Percentiles rank a stretch among this genome's conserved stretches.
Conservation (phyloP, 2,329 filamentous ascomycete species). For the Verticillium nonalfalfae region DNA sequence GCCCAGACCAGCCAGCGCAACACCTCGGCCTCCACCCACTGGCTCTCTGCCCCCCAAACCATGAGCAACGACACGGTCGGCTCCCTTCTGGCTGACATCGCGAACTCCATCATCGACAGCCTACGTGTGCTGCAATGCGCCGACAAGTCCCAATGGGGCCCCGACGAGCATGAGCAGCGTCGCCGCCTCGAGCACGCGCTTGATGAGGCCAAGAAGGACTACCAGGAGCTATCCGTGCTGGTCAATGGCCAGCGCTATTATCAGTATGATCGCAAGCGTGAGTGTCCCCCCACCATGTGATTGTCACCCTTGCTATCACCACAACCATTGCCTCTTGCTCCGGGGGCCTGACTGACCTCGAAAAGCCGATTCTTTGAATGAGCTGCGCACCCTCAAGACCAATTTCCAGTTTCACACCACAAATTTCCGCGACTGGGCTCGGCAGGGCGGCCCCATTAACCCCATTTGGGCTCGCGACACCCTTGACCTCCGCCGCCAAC, state of each 20-base stretch:
- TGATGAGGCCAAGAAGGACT: constrained; percentile 54
- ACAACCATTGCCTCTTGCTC: neutral
- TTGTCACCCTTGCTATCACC: neutral
- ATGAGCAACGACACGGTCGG: constrained; percentile 48
- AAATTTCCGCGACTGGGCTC: constrained; percentile 48
- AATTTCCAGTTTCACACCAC: constrained; percentile 41
- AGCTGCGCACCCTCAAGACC: constrained; percentile 37
- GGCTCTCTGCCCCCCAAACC: constrained; percentile 5
- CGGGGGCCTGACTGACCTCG: constrained; percentile 9
- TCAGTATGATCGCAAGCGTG: constrained; percentile 49
- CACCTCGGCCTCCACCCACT: neutral
- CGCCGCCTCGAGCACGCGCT: constrained; percentile 47
- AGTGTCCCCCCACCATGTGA: constrained; percentile 17
- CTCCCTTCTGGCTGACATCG: constrained; percentile 51
- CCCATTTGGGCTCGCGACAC: constrained; percentile 51
- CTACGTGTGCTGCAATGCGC: constrained; percentile 48
- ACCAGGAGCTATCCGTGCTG: constrained; percentile 49
- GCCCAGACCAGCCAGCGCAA: neutral
- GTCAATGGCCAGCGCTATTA: constrained; percentile 53
- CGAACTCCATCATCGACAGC: constrained; percentile 44
- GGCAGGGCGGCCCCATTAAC: constrained; percentile 47
- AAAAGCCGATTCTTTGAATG: constrained; percentile 44
- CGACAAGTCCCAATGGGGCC: constrained; percentile 52
- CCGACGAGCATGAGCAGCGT: constrained; percentile 54
- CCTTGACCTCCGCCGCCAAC: constrained; percentile 36